Base-by-base conservation (phyloP, 176 grass and related monocot species). In the Juncus inflexus region DNA sequence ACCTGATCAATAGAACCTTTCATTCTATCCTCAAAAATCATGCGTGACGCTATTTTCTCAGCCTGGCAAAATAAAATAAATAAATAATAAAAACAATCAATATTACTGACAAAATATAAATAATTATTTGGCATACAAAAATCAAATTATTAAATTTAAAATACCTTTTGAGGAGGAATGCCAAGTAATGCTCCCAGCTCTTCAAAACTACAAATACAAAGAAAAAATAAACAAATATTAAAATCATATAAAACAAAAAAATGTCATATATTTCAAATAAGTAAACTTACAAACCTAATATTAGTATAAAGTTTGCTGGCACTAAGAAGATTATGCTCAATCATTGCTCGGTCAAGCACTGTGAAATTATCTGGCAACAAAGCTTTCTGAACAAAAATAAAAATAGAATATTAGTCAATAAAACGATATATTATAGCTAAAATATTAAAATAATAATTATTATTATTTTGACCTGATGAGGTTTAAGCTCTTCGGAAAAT, bases 11-110 rank as follows among this genome's bases (percentile, higher is more conserved):
- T 94, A 62, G 86, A 99, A 69, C 89, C 95, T 53, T 78, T 76
- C 95, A 94, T 99, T 69, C 95, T 90, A 70, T 99, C 95, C 81
- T 99, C 95, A 53, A 62, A 87, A 53, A 99, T 99, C 95, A 99
- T 99, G 57, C 80, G 77, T 59, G 89, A 92, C 55, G 95, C 95
- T 72, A 94, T 99, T 75, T 99, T 99, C 83, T 99, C 95, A 59
- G 89, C 95, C 89, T 99, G 69, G 7, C 42, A 81, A 15, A 71
- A 88, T 16, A 40, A 56, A 52, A 62, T 47, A 54, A 13, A n/a
- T n/a, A 7, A 63, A 9, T 37, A 35, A 61, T 10, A 15, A 6
- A 54, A 52, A 45, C 13, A 12, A 47, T 47, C 43, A 47, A 47
- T 28, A n/a, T 28, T 28, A 1, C 1, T 28, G 0, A 28, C 19